Evolutionary conservation across 192 early-diverging fungal genomes (phyloP), one percentile per base, ranked within the genome.

Genomic region (Funneliformis mosseae): DNA sequence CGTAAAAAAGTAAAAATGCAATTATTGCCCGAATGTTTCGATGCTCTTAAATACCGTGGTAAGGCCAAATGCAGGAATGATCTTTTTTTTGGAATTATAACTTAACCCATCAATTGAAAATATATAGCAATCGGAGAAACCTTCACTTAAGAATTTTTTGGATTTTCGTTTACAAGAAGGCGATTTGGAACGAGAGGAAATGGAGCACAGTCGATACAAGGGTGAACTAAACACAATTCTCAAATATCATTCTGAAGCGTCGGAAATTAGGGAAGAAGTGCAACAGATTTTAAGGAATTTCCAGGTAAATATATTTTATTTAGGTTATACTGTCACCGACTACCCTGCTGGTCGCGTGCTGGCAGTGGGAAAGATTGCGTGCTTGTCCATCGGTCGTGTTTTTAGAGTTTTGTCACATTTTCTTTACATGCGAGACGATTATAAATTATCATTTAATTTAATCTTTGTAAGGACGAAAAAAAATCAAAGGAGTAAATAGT

Each of bases 71-170:
- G 48, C 63, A 66, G 14, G 9, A 23, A 28, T 63, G 62, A 63
- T 46, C 4, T 46, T 46, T 63, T 63, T 63, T 28, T 27, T 4
- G 62, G 25, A 8, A 18, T 28, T 27, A 28, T 63, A 63, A 0
- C 27, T 33, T 66, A 66, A 14, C 27, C 3, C 33, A 11, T 66
- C 23, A 66, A 12, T 3, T 66, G 16, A 33, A 33, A 38, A 66
- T 33, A 11, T 33, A 11, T 66, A 71, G 39, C 14, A 25, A n/a
- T 43, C 76, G 21, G 59, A 43, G 8, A 69, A 78, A 28, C 77
- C 77, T 28, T 73, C 77, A 16, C 63, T 78, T 28, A 70, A 55
- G 69, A 71, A 74, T 23, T 79, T 79, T 45, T 71, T 79, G 28
- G 78, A 48, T 43, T 79, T 74, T 23, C 45, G 67, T 25, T 48